Conservation (phyloP, 495 filamentous ascomycete genomes). For the Trichoderma parareesei region DNA sequence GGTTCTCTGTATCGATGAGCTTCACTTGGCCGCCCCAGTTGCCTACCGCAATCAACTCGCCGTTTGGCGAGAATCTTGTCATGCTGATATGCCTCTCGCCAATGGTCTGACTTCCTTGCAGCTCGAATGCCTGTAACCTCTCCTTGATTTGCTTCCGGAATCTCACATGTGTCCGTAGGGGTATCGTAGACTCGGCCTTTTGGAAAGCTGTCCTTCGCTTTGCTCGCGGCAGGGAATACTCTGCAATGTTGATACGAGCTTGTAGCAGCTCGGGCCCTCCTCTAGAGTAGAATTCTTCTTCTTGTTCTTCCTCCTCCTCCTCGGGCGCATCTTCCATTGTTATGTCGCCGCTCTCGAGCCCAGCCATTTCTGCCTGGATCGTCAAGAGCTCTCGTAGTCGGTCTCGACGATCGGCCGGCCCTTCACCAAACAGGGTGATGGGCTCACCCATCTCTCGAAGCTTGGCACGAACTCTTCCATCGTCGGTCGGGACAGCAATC, state of each 20-base stretch:
- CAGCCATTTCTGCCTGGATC: slow-evolving; percentile 55
- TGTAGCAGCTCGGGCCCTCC: slow-evolving; percentile 66
- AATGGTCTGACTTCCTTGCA: slow-evolving; percentile 87
- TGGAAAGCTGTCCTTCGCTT: slow-evolving; percentile 67
- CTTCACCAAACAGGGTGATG: slow-evolving; percentile 92
- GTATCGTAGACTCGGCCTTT: slow-evolving; percentile 70
- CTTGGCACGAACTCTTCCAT: slow-evolving; percentile 71
- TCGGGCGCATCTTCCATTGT: slow-evolving; percentile 65
- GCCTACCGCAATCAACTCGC: slow-evolving; percentile 74
- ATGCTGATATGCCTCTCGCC: slow-evolving; percentile 87
- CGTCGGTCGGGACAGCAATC: slow-evolving; percentile 92
- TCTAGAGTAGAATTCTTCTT: slow-evolving; percentile 94
- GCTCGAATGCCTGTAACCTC: slow-evolving; percentile 68
- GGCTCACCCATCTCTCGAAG: slow-evolving; percentile 83
- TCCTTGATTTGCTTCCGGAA: slow-evolving; percentile 87
- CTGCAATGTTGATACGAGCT: slow-evolving; percentile 73
- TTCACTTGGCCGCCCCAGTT: slow-evolving; percentile 88
- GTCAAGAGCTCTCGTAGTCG: slow-evolving; percentile 75
- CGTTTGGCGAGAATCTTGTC: slow-evolving; percentile 80
- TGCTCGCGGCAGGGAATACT: slow-evolving; percentile 76
- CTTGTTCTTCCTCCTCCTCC: slow-evolving; percentile 63
- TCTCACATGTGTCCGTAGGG: slow-evolving; percentile 80
- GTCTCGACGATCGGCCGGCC: slow-evolving; percentile 76
- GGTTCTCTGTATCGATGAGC: slow-evolving; percentile 71
- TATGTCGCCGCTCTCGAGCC: slow-evolving; percentile 46